Evolutionary conservation across 2,329 filamentous ascomycete species (phyloP).

Genomic region (Calonectria pteridis): DNA sequence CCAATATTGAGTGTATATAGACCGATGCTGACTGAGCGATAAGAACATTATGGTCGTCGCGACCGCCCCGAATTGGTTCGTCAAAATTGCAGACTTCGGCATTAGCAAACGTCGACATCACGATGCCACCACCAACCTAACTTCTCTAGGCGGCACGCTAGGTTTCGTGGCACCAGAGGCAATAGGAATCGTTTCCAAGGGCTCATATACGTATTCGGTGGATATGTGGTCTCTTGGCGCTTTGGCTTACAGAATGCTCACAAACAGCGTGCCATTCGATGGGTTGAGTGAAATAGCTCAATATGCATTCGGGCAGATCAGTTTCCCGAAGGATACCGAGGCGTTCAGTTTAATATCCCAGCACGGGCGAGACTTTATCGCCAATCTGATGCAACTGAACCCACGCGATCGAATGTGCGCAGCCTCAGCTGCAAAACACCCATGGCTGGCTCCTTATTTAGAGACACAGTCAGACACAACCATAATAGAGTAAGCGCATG

Average conservation of each 20-base stretch:
- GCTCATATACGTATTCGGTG: background rate
- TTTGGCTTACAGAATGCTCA: background rate
- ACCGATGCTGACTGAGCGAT: background rate
- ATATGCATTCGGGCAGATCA: background rate
- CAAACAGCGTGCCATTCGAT: background rate
- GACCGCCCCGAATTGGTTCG: background rate
- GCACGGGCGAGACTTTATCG: background rate
- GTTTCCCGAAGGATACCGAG: background rate
- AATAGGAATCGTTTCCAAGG: background rate
- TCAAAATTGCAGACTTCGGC: constrained; percentile 14
- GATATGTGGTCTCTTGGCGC: constrained; percentile 6
- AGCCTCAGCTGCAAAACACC: background rate
- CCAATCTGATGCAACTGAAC: background rate
- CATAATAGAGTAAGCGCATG: background rate
- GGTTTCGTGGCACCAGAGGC: background rate
- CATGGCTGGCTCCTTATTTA: background rate
- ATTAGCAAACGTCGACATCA: constrained; percentile 14
- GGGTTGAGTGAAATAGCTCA: background rate
- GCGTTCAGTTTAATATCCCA: background rate
- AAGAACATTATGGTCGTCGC: constrained; percentile 15
- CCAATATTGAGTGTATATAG: background rate
- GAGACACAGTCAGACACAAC: background rate
- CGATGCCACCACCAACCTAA: background rate
- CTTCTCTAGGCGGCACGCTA: background rate
- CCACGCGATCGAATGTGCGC: background rate